Evolutionary conservation across 257 asterid genomes (phyloP).

Genomic region (Solanum bulbocastanum): DNA sequence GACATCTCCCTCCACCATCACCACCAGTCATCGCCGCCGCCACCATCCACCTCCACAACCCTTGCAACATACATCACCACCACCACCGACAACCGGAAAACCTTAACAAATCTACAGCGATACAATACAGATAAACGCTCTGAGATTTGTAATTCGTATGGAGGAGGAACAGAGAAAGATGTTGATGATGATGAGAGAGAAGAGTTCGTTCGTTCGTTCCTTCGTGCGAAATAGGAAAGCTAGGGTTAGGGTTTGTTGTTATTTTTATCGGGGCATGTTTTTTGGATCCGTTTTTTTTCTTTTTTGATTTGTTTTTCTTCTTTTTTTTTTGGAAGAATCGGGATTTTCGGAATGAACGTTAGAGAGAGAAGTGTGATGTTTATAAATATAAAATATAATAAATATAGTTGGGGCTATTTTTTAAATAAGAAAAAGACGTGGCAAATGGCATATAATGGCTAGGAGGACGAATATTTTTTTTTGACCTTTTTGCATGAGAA

Average conservation of each 20-base stretch:
- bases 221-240: neutral
- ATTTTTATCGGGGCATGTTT: neutral
- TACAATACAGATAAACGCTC: neutral
- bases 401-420: neutral
- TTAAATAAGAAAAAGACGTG: neutral
- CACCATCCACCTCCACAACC: slow-evolving; percentile 37
- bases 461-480: neutral
- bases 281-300: neutral
- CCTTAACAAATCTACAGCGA: neutral
- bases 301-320: neutral
- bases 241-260: slow-evolving; percentile 4
- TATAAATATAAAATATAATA: neutral
- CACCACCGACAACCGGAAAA: neutral
- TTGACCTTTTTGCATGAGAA: neutral
- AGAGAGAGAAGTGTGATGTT: neutral
- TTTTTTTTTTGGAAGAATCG: neutral
- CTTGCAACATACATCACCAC: slow-evolving; percentile 14
- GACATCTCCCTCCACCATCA: slow-evolving; percentile 38
- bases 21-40: slow-evolving; percentile 58
- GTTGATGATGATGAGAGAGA: neutral
- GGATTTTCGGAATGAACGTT: neutral
- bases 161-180: neutral
- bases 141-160: neutral
- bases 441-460: neutral
- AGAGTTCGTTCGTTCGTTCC: neutral